Evolutionary conservation across 768 basidiomycete genomes (phyloP).

Genomic region (Russula ochroleuca): DNA sequence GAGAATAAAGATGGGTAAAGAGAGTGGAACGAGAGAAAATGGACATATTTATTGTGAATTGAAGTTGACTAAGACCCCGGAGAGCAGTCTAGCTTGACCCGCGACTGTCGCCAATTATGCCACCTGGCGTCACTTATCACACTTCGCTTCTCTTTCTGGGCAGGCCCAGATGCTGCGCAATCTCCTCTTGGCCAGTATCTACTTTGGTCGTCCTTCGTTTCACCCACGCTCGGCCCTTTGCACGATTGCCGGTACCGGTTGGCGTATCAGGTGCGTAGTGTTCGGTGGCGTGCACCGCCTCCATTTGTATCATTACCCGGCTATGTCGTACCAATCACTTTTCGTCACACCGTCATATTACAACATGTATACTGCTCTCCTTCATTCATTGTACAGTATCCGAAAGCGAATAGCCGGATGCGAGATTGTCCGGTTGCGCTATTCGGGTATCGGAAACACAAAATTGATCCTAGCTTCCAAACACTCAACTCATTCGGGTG

Average conservation of each 20-base stretch:
- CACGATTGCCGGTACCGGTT: background rate
- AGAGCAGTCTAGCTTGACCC: background rate
- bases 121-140: background rate
- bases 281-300: conserved; percentile 9
- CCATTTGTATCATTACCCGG: background rate
- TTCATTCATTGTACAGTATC: background rate
- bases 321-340: background rate
- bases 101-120: conserved; percentile 21
- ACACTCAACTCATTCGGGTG: background rate
- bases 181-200: too few species aligned
- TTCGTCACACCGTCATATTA: background rate
- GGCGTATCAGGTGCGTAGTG: conserved; percentile 13
- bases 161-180: background rate
- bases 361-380: conserved; percentile 4
- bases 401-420: conserved; percentile 15
- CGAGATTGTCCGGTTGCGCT: conserved; percentile 14
- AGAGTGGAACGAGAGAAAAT: conserved; percentile 13
- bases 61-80: conserved; percentile 26
- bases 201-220: background rate
- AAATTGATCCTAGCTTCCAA: background rate
- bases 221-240: conserved; percentile 6
- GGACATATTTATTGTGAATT: conserved; percentile 23
- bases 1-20: conserved; percentile 15
- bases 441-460: conserved; percentile 7
- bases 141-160: background rate